phyloP scores from a whole-genome alignment of 352 stramenopile genomes.

The Phytophthora cryptogea region DNA sequence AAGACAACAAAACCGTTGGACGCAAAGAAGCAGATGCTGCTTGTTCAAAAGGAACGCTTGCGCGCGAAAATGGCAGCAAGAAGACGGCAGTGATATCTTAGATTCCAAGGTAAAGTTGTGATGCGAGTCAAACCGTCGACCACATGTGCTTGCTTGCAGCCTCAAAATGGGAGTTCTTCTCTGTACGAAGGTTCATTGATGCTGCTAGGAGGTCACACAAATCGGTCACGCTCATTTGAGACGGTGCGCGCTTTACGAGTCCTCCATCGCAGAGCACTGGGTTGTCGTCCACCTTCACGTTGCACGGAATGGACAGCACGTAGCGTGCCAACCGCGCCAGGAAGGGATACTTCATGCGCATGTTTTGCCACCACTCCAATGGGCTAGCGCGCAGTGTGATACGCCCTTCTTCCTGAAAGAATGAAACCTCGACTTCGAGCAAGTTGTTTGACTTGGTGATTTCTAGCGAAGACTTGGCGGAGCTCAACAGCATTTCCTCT shows the following conservation, averaged over 20 bases:
- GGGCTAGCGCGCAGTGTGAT: constrained; percentile 66
- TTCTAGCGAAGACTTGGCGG: constrained; percentile 68
- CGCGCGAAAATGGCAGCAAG: constrained; percentile 64
- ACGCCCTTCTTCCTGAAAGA: constrained; percentile 70
- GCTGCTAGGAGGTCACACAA: constrained; percentile 53
- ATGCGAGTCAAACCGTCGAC: constrained; percentile 46
- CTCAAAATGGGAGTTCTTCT: constrained; percentile 51
- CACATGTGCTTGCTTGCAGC: constrained; percentile 53
- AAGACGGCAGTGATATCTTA: constrained; percentile 13
- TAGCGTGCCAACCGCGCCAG: constrained; percentile 65
- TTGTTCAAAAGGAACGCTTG: constrained; percentile 72
- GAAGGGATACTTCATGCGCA: constrained; percentile 84
- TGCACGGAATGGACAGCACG: constrained; percentile 68
- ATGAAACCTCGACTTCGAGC: constrained; percentile 78
- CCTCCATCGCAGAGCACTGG: constrained; percentile 48
- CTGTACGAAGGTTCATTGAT: constrained; percentile 60
- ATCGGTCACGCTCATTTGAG: constrained; percentile 44
- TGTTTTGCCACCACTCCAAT: constrained; percentile 77
- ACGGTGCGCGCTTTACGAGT: constrained; percentile 40
- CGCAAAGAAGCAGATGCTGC: constrained; percentile 54
- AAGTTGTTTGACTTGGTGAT: constrained; percentile 77
- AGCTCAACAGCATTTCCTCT: constrained; percentile 74
- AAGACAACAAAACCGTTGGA: constrained; percentile 28
- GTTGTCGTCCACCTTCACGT: constrained; percentile 53
- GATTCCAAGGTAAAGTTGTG: neutral